phyloP scores from a whole-genome alignment of 2,329 filamentous ascomycete genomes.

The Talaromyces rugulosus region DNA sequence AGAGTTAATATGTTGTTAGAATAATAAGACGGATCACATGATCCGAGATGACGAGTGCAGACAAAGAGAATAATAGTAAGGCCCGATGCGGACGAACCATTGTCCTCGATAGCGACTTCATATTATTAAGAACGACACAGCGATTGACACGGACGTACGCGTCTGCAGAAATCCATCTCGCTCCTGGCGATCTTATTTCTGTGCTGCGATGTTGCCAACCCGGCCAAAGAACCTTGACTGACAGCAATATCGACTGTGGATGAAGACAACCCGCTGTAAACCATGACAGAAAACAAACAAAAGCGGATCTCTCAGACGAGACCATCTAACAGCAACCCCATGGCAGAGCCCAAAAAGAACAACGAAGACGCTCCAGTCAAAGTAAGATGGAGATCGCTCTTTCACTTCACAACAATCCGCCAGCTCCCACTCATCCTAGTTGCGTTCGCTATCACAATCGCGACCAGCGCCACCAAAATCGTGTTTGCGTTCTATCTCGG shows the following conservation, averaged over 20 bases:
- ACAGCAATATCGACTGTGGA: background rate
- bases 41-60: background rate
- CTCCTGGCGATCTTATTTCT: background rate
- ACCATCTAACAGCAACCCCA: background rate
- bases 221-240: background rate
- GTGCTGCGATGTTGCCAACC: background rate
- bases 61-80: constrained; percentile 13
- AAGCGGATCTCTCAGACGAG: background rate
- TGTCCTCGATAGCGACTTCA: background rate
- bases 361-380: background rate
- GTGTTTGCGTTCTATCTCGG: constrained; percentile 68
- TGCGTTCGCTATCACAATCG: constrained; percentile 54
- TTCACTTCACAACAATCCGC: constrained; percentile 64
- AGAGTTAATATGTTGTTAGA: background rate
- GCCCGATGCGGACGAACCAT: background rate
- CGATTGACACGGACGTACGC: background rate
- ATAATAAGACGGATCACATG: background rate
- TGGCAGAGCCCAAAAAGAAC: background rate
- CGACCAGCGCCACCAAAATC: constrained; percentile 61
- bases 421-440: constrained; percentile 54
- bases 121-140: background rate
- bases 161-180: background rate
- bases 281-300: background rate
- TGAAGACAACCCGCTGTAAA: background rate
- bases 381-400: constrained; percentile 55